Evolutionary conservation across 148 eudicot species (phyloP).

Genomic region (Diospyros kaki): DNA sequence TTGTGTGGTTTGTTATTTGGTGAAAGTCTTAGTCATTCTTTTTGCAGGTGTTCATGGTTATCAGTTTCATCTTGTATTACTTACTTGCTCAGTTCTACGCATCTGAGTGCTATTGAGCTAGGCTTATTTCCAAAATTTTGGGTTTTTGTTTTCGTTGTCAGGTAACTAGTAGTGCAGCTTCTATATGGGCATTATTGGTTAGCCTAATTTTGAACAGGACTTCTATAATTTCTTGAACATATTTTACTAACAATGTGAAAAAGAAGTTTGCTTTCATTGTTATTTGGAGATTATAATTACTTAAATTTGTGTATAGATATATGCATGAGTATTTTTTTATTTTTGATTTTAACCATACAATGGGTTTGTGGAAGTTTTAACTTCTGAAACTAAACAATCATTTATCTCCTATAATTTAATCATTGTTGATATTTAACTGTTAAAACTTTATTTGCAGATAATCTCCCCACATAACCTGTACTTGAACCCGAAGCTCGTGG

Average conservation of each 20-base stretch:
- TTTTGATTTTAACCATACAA: too few species aligned
- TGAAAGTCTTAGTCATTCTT: too few species aligned
- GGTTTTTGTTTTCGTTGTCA: not conserved
- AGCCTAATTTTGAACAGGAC: not conserved
- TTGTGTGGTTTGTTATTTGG: too few species aligned
- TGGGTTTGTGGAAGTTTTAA: not conserved
- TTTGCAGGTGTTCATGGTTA: not conserved
- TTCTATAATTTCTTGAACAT: not conserved
- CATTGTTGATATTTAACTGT: conserved; percentile 7
- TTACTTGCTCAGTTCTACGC: not conserved
- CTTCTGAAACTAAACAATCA: not conserved
- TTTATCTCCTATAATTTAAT: not conserved
- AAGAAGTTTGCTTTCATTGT: too few species aligned
- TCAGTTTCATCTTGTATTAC: not conserved
- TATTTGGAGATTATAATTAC: too few species aligned
- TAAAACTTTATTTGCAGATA: conserved; percentile 49
- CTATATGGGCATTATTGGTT: not conserved
- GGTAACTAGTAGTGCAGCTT: not conserved
- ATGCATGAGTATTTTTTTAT: not conserved
- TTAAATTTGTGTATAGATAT: too few species aligned
- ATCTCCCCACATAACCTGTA: conserved; percentile 85
- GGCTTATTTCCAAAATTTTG: not conserved
- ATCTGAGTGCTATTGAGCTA: not conserved
- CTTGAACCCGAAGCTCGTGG: conserved; percentile 80
- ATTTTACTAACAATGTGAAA: not conserved